Evolutionary conservation across 129 eudicot genomes (phyloP).

Genomic region (Lonicera japonica): DNA sequence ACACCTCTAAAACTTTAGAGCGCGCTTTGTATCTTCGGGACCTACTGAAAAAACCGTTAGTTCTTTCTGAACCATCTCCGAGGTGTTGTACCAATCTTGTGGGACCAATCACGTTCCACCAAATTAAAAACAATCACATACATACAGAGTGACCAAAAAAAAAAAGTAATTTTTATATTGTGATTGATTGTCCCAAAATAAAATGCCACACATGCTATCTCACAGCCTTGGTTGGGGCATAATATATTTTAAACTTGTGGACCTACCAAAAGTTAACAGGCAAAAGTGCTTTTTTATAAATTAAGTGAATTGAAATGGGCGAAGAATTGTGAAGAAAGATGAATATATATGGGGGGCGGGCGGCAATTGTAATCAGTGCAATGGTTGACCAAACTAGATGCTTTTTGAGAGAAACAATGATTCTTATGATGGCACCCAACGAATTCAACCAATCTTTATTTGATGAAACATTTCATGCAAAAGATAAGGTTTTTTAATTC

Average conservation of each 20-base stretch:
- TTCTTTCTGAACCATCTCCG: background rate
- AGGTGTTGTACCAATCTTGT: background rate
- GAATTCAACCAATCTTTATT: slow-evolving; percentile 3
- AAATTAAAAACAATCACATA: slow-evolving; percentile 13
- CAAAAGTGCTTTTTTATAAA: slow-evolving; percentile 1
- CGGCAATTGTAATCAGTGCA: slow-evolving; percentile 10
- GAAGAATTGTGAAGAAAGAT: background rate
- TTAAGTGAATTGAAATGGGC: background rate
- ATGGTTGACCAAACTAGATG: slow-evolving; percentile 18
- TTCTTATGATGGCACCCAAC: slow-evolving; percentile 24
- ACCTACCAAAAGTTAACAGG: slow-evolving; percentile 9
- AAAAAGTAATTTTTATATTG: background rate
- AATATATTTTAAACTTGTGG: background rate
- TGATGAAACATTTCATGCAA: slow-evolving; percentile 20
- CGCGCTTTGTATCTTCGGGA: no score
- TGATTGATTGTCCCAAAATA: slow-evolving; percentile 2
- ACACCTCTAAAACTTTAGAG: no score
- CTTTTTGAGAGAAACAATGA: slow-evolving; percentile 13
- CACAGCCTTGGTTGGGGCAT: slow-evolving; percentile 17
- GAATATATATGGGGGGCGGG: no score
- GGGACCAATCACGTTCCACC: slow-evolving; percentile 14
- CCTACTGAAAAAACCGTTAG: no score
- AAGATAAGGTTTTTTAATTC: slow-evolving; percentile 15
- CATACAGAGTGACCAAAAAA: background rate
- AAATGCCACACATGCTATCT: background rate